Evolutionary conservation across 371 early-diverging fungal species (phyloP).

Genomic region (Mortierella polycephala): DNA sequence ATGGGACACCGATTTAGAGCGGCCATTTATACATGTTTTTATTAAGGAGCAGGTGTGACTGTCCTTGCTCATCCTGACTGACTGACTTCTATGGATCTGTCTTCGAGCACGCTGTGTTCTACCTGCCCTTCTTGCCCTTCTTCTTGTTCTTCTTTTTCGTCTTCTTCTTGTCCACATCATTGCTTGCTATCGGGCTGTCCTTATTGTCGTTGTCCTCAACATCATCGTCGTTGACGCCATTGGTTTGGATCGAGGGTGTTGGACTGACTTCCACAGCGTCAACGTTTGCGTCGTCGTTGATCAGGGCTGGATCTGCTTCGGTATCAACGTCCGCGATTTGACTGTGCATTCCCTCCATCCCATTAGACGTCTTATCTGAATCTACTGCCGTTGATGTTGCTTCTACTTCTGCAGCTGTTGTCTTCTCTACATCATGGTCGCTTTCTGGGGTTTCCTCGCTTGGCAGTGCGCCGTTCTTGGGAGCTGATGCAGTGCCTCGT

Average conservation of each 20-base stretch:
- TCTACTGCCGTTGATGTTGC: not conserved
- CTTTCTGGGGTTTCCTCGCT: not conserved
- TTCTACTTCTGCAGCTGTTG: conserved; percentile 1
- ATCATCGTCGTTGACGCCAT: not conserved
- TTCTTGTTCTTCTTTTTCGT: conserved; percentile 37
- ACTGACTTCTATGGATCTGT: too few relatives aligned
- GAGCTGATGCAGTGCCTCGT: not conserved
- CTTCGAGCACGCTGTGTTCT: not conserved
- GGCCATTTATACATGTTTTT: conserved; percentile 18
- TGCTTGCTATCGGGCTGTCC: not conserved
- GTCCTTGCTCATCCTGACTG: not conserved
- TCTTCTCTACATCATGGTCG: not conserved
- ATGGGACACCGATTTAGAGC: conserved; percentile 3
- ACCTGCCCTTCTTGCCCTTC: conserved; percentile 33
- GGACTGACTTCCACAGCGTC: conserved; percentile 1
- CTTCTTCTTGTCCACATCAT: conserved; percentile 34
- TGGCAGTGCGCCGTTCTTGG: not conserved
- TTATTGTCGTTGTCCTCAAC: not conserved
- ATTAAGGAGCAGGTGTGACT: conserved; percentile 9
- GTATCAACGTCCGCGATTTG: not conserved
- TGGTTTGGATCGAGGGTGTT: not conserved
- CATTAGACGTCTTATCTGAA: not conserved
- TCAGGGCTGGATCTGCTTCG: not conserved
- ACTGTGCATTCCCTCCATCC: not conserved
- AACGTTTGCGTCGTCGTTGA: not conserved